These are phyloP conservation scores for Solanum aculeatissimum DNA, from an alignment of 305 asterid species.

Conservation along the genomic window DNA sequence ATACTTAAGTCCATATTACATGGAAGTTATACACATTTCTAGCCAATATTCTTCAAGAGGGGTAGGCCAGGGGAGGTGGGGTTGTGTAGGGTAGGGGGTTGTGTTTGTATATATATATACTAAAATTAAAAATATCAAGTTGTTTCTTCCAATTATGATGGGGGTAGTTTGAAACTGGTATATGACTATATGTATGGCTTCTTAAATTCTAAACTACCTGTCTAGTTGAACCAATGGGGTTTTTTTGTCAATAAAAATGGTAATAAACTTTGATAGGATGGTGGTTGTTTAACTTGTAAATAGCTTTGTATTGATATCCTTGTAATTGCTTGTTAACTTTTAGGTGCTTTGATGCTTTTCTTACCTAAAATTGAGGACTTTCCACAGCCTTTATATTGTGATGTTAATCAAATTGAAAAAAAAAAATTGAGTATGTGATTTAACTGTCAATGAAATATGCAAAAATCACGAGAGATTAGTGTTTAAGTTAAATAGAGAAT, in stretches of 20 bases:
- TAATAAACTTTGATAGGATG: slow-evolving; percentile 8
- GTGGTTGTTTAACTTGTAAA: not conserved
- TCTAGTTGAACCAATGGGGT: not conserved
- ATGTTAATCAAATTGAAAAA: not conserved
- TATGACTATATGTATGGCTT: not conserved
- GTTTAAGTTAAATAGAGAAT: not conserved
- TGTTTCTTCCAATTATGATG: not conserved
- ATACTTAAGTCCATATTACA: slow-evolving; percentile 6
- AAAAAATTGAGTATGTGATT: not conserved
- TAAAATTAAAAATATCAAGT: not conserved
- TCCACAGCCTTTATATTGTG: not conserved
- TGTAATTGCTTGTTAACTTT: not conserved
- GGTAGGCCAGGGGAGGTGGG: not conserved
- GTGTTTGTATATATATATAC: slow-evolving; percentile 6
- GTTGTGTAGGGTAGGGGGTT: not conserved
- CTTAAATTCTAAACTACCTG: slow-evolving; percentile 2
- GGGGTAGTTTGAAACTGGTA: slow-evolving; percentile 5
- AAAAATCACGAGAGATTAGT: not conserved
- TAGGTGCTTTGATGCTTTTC: slow-evolving; percentile 1
- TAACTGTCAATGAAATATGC: not conserved
- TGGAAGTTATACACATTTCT: not conserved
- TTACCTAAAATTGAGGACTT: slow-evolving; percentile 24
- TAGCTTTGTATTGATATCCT: not conserved
- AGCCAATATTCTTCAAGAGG: not conserved
- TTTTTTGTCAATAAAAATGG: slow-evolving; percentile 24